Conservation (phyloP, 306 rosid genomes). For the Vicia villosa region DNA sequence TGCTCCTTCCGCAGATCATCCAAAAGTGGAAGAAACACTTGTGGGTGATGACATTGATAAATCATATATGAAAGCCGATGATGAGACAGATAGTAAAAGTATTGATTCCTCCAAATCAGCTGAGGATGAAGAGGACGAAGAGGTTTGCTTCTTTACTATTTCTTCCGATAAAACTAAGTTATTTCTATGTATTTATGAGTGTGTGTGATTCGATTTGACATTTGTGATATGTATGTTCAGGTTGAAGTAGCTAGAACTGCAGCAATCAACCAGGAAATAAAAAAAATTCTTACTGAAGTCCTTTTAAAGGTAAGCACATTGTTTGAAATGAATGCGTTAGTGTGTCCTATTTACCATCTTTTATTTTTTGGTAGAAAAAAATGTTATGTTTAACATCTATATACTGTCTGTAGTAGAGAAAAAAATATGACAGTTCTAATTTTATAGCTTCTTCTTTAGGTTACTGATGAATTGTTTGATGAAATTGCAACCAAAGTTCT, state of each 20-base stretch:
- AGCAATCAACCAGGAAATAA: slow-evolving; percentile 91
- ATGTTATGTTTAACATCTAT: slow-evolving; percentile 3
- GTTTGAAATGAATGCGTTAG: slow-evolving; percentile 23
- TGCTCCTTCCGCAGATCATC: slow-evolving; percentile 70
- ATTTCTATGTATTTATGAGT: too few species aligned
- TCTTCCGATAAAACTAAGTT: slow-evolving; percentile 7
- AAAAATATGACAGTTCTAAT: slow-evolving; percentile 34
- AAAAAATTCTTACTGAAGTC: slow-evolving; percentile 88
- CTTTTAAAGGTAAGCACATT: slow-evolving; percentile 67
- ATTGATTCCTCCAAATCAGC: slow-evolving; percentile 80
- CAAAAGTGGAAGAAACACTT: slow-evolving; percentile 58
- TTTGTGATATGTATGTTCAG: slow-evolving; percentile 55
- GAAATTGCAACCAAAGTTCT: slow-evolving; percentile 92
- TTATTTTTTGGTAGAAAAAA: neutral
- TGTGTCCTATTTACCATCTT: neutral
- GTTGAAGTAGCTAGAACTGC: slow-evolving; percentile 75
- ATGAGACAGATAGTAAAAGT: slow-evolving; percentile 78
- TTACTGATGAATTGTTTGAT: slow-evolving; percentile 94
- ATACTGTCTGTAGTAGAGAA: slow-evolving; percentile 28
- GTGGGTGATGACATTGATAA: slow-evolving; percentile 57
- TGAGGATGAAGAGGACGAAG: slow-evolving; percentile 94
- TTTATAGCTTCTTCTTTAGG: slow-evolving; percentile 52
- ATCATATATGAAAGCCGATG: slow-evolving; percentile 61
- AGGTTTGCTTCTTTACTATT: slow-evolving; percentile 55
- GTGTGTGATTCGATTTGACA: slow-evolving; percentile 8